Conservation (phyloP, 768 basidiomycete genomes). For the Floccularia luteovirens region DNA sequence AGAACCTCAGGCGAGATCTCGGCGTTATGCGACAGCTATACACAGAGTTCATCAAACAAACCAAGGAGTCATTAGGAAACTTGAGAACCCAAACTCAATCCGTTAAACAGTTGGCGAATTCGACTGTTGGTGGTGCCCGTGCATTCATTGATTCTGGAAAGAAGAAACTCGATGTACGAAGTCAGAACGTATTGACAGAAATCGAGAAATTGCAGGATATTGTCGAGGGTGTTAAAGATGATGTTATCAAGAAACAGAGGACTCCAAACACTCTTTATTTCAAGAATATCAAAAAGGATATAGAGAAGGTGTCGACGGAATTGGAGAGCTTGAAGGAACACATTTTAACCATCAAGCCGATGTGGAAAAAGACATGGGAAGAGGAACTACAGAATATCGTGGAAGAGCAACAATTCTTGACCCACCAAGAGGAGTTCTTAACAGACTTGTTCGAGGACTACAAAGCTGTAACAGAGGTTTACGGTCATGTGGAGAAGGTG, state of each 20-base stretch:
- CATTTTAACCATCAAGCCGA: slow-evolving; percentile 84
- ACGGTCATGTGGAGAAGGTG: slow-evolving; percentile 87
- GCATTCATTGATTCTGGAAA: slow-evolving; percentile 90
- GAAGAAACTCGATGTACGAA: slow-evolving; percentile 81
- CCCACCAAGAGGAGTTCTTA: slow-evolving; percentile 88
- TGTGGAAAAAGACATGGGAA: slow-evolving; percentile 99
- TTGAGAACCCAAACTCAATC: slow-evolving; percentile 80
- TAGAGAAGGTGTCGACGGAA: slow-evolving; percentile 57
- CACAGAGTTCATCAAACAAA: slow-evolving; percentile 87
- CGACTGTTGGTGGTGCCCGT: slow-evolving; percentile 78
- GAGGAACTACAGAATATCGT: slow-evolving; percentile 94
- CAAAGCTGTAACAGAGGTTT: slow-evolving; percentile 82
- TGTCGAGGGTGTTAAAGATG: slow-evolving; percentile 83
- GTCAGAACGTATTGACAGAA: slow-evolving; percentile 84
- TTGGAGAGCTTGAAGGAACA: slow-evolving; percentile 76
- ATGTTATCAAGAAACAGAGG: slow-evolving; percentile 84
- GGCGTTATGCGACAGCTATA: slow-evolving; percentile 94
- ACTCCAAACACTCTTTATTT: slow-evolving; percentile 73
- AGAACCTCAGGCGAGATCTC: slow-evolving; percentile 87
- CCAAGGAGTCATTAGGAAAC: slow-evolving; percentile 75
- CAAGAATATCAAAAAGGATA: slow-evolving; percentile 64
- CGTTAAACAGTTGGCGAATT: slow-evolving; percentile 80
- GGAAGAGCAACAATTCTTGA: slow-evolving; percentile 92
- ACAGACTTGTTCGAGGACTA: slow-evolving; percentile 87
- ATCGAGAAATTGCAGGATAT: slow-evolving; percentile 92